Conservation (phyloP, 768 basidiomycete genomes). For the Lepiota brunneoincarnata region DNA sequence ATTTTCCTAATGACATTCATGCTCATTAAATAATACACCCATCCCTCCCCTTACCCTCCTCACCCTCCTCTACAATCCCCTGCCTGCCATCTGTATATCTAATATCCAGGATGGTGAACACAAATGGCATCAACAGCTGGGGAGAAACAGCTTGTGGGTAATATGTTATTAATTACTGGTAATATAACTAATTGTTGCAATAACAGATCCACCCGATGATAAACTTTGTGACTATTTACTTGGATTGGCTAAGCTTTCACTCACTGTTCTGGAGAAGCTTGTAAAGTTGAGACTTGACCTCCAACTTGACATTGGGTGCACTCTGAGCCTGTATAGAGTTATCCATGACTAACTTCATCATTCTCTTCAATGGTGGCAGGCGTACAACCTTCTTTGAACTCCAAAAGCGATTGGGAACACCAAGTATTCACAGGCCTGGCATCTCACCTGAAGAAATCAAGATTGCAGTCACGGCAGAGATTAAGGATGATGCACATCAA, state of each 20-base stretch:
- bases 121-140: neutral
- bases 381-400: neutral
- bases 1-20: too few relatives aligned
- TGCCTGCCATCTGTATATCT: too few relatives aligned
- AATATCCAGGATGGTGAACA: neutral
- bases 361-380: neutral
- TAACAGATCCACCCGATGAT: constrained; percentile 1
- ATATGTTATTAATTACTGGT: neutral
- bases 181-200: too few relatives aligned
- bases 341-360: too few relatives aligned
- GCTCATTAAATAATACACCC: too few relatives aligned
- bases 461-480: neutral
- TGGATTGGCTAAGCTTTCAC: neutral
- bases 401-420: neutral
- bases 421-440: constrained; percentile 1
- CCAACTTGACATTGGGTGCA: neutral
- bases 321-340: too few relatives aligned
- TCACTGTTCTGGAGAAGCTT: neutral
- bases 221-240: neutral
- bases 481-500: neutral
- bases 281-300: neutral
- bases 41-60: neutral
- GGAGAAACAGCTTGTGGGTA: constrained; percentile 3
- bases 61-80: neutral
- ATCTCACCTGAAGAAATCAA: neutral